These are phyloP conservation scores for Punica granatum DNA, from an alignment of 345 rosid genomes.

Conservation along the genomic window DNA sequence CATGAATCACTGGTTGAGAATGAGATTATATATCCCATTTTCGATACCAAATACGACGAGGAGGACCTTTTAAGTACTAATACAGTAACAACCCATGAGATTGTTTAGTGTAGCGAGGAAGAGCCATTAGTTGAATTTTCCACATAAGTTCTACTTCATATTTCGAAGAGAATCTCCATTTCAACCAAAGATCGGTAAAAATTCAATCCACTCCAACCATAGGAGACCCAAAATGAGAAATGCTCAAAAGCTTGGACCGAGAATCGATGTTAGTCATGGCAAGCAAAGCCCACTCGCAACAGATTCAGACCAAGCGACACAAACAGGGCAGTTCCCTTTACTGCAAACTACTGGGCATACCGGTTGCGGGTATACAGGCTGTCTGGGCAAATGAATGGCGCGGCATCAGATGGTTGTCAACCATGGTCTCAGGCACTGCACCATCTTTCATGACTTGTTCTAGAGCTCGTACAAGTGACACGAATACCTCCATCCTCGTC, in stretches of 20 bases:
- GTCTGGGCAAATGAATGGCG: conserved; percentile 30
- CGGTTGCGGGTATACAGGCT: conserved; percentile 43
- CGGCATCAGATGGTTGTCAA: conserved; percentile 42
- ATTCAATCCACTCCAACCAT: not conserved
- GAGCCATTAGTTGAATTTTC: too few species aligned
- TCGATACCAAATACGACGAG: too few species aligned
- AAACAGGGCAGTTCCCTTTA: conserved; percentile 23
- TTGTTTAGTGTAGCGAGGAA: too few species aligned
- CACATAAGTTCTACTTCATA: too few species aligned
- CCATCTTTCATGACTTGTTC: conserved; percentile 61
- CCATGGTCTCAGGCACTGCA: conserved; percentile 23
- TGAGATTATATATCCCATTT: too few species aligned
- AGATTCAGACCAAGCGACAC: conserved; percentile 20
- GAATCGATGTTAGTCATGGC: conserved; percentile 56
- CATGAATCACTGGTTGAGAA: too few species aligned
- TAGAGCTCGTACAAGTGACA: conserved; percentile 68
- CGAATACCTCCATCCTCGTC: conserved; percentile 84
- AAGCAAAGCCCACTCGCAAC: conserved; percentile 51
- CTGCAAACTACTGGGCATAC: conserved; percentile 39
- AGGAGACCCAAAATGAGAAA: not conserved
- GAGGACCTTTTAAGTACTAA: too few species aligned
- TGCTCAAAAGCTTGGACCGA: not conserved
- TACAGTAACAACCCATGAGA: too few species aligned
- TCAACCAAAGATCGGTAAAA: too few species aligned
- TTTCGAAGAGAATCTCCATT: too few species aligned